phyloP scores from a whole-genome alignment of 306 rosid species.

The Dicorynia guianensis region DNA sequence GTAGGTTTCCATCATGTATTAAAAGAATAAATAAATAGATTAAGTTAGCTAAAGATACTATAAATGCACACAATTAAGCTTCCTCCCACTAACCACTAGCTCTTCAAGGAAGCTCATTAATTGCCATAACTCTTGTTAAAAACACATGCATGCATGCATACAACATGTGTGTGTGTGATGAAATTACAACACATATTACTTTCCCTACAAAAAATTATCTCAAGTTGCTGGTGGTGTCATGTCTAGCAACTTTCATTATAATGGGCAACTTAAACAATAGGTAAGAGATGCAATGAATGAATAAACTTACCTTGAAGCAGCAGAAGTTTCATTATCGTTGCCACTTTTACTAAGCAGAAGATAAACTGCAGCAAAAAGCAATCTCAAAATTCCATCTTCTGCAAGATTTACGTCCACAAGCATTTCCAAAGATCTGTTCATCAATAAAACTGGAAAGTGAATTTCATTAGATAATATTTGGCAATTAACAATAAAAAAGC shows the following conservation, averaged over 20 bases:
- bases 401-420: slow-evolving; percentile 87
- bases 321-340: slow-evolving; percentile 83
- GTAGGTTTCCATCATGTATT: no score
- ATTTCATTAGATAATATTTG: slow-evolving; percentile 58
- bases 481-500: slow-evolving; percentile 34
- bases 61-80: no score
- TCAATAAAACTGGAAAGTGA: slow-evolving; percentile 59
- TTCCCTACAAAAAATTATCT: not conserved
- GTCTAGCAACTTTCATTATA: slow-evolving; percentile 23
- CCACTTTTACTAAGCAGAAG: slow-evolving; percentile 78
- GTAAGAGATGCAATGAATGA: slow-evolving; percentile 30
- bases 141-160: no score
- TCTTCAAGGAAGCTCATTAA: no score
- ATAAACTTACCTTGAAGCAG: slow-evolving; percentile 82
- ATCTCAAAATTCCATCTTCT: slow-evolving; percentile 88
- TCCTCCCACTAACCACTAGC: no score
- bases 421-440: slow-evolving; percentile 93
- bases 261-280: slow-evolving; percentile 32
- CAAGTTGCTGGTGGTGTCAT: slow-evolving; percentile 16
- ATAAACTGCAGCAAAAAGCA: slow-evolving; percentile 86
- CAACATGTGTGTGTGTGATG: no score
- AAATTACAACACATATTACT: no score
- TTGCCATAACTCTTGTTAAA: no score
- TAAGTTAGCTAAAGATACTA: no score
- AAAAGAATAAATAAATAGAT: no score